Conservation (phyloP, 345 rosid species). For the Cardiospermum halicacabum region DNA sequence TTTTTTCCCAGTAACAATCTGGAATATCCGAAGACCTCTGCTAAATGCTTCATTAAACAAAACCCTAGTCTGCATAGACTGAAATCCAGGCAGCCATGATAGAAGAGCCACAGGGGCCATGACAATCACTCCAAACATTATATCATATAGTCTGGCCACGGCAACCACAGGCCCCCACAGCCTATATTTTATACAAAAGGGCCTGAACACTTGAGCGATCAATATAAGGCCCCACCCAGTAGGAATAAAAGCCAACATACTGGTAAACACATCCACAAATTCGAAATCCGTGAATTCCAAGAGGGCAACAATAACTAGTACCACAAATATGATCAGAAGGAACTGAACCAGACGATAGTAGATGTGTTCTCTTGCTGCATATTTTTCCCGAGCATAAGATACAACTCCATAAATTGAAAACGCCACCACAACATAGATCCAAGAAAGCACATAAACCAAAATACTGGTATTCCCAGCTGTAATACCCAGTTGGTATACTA, state of each 20-base stretch:
- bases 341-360: constrained; percentile 87
- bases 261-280: constrained; percentile 63
- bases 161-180: constrained; percentile 73
- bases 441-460: constrained; percentile 72
- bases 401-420: constrained; percentile 50
- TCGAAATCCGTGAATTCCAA: constrained; percentile 57
- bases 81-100: constrained; percentile 94
- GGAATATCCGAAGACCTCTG: constrained; percentile 81
- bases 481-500: constrained; percentile 77
- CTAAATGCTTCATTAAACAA: constrained; percentile 90
- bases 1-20: constrained; percentile 74
- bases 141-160: constrained; percentile 75
- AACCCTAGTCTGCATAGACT: constrained; percentile 86
- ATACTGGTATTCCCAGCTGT: constrained; percentile 49
- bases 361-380: constrained; percentile 72
- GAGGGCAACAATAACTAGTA: constrained; percentile 56
- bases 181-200: constrained; percentile 47
- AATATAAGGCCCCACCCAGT: constrained; percentile 85
- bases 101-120: constrained; percentile 82
- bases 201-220: constrained; percentile 78
- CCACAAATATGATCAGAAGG: constrained; percentile 50
- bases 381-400: constrained; percentile 63
- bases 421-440: constrained; percentile 61
- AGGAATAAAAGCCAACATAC: constrained; percentile 82
- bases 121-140: constrained; percentile 72